A percentile compares a stretch with the other conserved stretches of the same genome.
These are phyloP conservation scores for Parastagonospora nodorum DNA, from an alignment of 2,329 filamentous ascomycete species.

Conservation along the genomic window DNA sequence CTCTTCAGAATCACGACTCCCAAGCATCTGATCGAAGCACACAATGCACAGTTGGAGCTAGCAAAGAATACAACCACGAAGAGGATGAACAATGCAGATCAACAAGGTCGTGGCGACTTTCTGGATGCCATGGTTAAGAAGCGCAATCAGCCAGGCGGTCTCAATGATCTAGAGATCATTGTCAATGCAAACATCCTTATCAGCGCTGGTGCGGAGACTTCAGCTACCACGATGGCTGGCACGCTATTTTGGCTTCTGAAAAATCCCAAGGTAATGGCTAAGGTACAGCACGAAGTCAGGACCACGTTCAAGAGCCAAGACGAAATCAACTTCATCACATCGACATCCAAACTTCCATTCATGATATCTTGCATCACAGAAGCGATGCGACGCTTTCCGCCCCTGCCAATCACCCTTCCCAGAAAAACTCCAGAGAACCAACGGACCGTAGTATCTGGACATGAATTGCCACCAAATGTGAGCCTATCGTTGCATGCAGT, in stretches of 20 bases:
- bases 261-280: conserved; percentile 12
- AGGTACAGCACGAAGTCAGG: conserved; percentile 16
- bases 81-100: too few relatives aligned
- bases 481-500: conserved; percentile 14
- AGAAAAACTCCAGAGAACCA: conserved; percentile 7
- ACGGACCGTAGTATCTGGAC: too few relatives aligned
- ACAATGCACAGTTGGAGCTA: too few relatives aligned
- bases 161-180: conserved; percentile 39
- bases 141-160: conserved; percentile 21
- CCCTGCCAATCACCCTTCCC: conserved; percentile 14
- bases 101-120: conserved; percentile 6
- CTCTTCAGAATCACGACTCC: too few relatives aligned
- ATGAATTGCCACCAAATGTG: too few relatives aligned
- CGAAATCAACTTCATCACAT: conserved; percentile 17
- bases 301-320: conserved; percentile 13
- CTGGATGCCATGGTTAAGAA: conserved; percentile 16
- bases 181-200: conserved; percentile 41
- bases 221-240: conserved; percentile 32
- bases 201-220: conserved; percentile 47
- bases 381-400: conserved; percentile 12
- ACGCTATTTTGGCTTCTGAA: conserved; percentile 17
- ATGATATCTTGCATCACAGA: neutral
- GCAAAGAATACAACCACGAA: too few relatives aligned
- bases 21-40: too few relatives aligned
- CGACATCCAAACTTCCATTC: neutral